Percentiles rank a stretch among this genome's conserved stretches.
Conservation (phyloP, 2,329 filamentous ascomycete genomes). For the Penicillium sp. region DNA sequence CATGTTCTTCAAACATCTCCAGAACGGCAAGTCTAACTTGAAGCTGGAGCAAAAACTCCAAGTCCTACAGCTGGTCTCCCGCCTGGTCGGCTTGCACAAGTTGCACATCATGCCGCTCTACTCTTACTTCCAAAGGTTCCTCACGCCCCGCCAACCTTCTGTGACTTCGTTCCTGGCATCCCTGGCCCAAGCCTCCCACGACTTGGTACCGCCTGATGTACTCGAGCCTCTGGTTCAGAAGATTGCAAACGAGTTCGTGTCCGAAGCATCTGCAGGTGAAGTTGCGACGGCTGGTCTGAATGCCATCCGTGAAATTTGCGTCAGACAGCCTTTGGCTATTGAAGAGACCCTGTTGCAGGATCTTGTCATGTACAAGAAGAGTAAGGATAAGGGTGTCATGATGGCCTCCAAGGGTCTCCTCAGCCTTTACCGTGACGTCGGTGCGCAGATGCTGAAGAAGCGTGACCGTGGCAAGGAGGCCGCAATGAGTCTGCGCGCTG, state of each 20-base stretch:
- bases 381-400: slow-evolving; percentile 98
- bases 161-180: slow-evolving; percentile 93
- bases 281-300: slow-evolving; percentile 91
- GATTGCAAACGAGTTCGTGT: slow-evolving; percentile 98
- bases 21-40: slow-evolving; percentile 79
- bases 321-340: slow-evolving; percentile 92
- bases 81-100: slow-evolving; percentile 89
- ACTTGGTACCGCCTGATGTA: slow-evolving; percentile 85
- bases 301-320: slow-evolving; percentile 90
- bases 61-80: slow-evolving; percentile 86
- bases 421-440: slow-evolving; percentile 86
- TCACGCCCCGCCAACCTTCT: slow-evolving; percentile 81
- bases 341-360: slow-evolving; percentile 93
- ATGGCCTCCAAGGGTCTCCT: slow-evolving; percentile 95
- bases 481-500: slow-evolving; percentile 73
- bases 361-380: slow-evolving; percentile 91
- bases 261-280: slow-evolving; percentile 85
- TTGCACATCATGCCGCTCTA: slow-evolving; percentile 86
- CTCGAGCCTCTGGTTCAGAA: slow-evolving; percentile 88
- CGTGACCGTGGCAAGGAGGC: slow-evolving; percentile 89
- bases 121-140: slow-evolving; percentile 91
- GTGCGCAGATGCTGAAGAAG: slow-evolving; percentile 82
- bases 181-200: slow-evolving; percentile 86
- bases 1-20: slow-evolving; percentile 86
- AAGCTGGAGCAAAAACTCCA: slow-evolving; percentile 83